Percentiles rank a stretch among this genome's conserved stretches.
Evolutionary conservation across 2,329 filamentous ascomycete genomes (phyloP).

Genomic region (Emmonsiellopsis sp.): DNA sequence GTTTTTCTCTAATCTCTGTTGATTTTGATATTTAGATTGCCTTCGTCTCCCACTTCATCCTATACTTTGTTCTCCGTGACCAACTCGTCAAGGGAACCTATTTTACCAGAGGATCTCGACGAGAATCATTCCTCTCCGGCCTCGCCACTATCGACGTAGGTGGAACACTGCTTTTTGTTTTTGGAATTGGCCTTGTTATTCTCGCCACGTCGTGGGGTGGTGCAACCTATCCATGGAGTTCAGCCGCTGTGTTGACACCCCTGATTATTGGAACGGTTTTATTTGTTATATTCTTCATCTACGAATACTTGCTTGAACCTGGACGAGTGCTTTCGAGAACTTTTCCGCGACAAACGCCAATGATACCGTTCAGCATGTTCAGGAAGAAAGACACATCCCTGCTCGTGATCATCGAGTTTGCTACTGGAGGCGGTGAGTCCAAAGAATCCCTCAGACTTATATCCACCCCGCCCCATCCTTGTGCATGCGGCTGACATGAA

Average conservation of each 20-base stretch:
- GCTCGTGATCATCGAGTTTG: constrained; percentile 55
- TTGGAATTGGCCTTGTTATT: constrained; percentile 46
- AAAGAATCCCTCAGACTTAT: not conserved
- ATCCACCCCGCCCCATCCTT: not conserved
- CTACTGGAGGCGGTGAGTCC: constrained; percentile 44
- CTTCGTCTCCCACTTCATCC: constrained; percentile 42
- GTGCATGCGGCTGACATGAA: not conserved
- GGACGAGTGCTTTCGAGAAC: constrained; percentile 37
- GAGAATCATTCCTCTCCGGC: constrained; percentile 34
- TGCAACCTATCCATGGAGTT: constrained; percentile 44
- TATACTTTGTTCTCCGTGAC: constrained; percentile 49
- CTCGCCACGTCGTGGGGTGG: constrained; percentile 50
- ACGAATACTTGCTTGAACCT: constrained; percentile 48
- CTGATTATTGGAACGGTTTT: constrained; percentile 39
- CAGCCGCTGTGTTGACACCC: constrained; percentile 41
- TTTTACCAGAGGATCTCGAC: constrained; percentile 26
- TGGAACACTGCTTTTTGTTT: constrained; percentile 49
- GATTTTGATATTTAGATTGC: constrained; percentile 28
- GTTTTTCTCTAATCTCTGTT: not conserved
- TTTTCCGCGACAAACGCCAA: constrained; percentile 50
- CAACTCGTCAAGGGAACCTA: constrained; percentile 48
- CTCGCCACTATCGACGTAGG: constrained; percentile 49
- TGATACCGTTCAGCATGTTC: constrained; percentile 56
- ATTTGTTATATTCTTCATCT: constrained; percentile 37
- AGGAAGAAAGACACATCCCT: constrained; percentile 49